Conservation (phyloP, 495 filamentous ascomycete genomes). For the Penicillium crystallinum region DNA sequence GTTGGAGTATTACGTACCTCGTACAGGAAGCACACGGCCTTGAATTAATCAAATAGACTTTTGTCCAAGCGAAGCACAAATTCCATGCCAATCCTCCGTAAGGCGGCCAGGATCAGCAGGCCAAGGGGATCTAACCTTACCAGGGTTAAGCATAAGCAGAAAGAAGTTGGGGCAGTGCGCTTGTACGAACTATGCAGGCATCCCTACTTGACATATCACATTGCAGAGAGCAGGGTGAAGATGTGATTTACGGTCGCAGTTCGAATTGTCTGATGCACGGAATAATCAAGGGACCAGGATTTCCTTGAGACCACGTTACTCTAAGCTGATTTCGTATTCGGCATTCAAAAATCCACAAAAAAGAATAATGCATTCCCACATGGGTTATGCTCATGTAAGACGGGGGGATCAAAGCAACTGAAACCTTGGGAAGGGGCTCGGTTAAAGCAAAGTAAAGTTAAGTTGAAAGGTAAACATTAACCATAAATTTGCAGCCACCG, state of each 20-base stretch:
- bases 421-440: background rate
- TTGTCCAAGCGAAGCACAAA: conserved; percentile 10
- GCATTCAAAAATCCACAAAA: conserved; percentile 15
- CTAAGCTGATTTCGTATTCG: conserved; percentile 18
- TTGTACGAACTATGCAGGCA: conserved; percentile 21
- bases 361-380: conserved; percentile 19
- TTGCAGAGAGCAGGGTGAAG: conserved; percentile 1
- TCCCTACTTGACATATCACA: conserved; percentile 27
- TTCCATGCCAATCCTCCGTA: conserved; percentile 10
- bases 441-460: conserved; percentile 3
- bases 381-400: conserved; percentile 25
- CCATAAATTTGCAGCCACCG: background rate
- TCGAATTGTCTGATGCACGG: no score
- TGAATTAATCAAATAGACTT: conserved; percentile 21
- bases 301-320: no score
- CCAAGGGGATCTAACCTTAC: conserved; percentile 39
- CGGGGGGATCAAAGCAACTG: background rate
- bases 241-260: conserved; percentile 3
- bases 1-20: conserved; percentile 2
- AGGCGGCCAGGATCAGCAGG: conserved; percentile 23
- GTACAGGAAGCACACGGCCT: conserved; percentile 13
- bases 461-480: conserved; percentile 5
- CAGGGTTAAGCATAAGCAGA: conserved; percentile 44
- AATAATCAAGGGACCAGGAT: background rate
- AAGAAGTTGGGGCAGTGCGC: conserved; percentile 26